Conservation (phyloP, 179 eudicot species). For the Corrigiola litoralis region DNA sequence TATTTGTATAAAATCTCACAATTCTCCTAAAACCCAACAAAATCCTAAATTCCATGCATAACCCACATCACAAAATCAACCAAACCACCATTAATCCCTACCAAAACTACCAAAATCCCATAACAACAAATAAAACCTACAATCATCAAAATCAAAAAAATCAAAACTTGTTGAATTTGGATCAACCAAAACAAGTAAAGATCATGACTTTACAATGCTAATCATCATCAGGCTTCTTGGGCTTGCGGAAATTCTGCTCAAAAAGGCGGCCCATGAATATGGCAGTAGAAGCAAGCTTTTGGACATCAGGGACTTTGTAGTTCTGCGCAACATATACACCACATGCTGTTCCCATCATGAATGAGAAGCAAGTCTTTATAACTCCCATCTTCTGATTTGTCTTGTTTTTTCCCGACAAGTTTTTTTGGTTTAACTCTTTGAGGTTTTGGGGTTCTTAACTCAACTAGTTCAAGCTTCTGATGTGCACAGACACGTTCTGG, state of each 20-base stretch:
- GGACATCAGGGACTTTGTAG: constrained; percentile 70
- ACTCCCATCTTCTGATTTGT: constrained; percentile 51
- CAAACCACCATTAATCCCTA: not conserved
- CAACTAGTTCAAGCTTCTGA: not conserved
- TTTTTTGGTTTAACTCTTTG: not conserved
- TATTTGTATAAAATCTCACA: not conserved
- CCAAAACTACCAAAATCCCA: not conserved
- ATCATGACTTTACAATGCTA: not conserved
- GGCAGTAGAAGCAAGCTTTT: constrained; percentile 42
- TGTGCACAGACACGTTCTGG: not conserved
- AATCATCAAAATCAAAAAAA: not conserved
- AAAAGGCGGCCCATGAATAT: constrained; percentile 44
- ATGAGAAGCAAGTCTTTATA: constrained; percentile 44
- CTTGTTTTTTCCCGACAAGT: not conserved
- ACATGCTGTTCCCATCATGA: constrained; percentile 47
- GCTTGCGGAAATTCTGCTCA: constrained; percentile 72
- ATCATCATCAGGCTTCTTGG: constrained; percentile 42
- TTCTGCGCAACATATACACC: constrained; percentile 81
- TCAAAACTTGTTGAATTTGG: not conserved
- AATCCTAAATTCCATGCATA: not conserved
- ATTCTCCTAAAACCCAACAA: not conserved
- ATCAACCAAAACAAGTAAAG: not conserved
- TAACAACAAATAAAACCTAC: not conserved
- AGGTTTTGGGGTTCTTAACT: not conserved
- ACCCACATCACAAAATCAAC: constrained; percentile 14